Evolutionary conservation across 2,329 filamentous ascomycete species (phyloP), one percentile per base, ranked within the genome.

Genomic region (Botrytis elliptica): DNA sequence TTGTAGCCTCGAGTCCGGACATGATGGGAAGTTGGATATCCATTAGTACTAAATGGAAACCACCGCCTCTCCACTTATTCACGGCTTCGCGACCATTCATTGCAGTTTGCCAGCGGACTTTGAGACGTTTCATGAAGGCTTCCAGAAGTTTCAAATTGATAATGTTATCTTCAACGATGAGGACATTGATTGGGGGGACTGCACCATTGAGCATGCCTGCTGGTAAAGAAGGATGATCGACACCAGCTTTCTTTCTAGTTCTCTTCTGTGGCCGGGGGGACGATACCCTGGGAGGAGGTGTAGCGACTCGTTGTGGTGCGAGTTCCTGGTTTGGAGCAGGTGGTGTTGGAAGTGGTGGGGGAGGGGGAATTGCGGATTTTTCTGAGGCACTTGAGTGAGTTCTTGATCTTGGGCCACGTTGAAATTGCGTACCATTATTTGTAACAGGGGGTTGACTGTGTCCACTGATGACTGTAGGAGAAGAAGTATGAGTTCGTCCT

Each of bases 81-180:
- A 98, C 94, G 2, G 96, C 96, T 77, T 98, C 95, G 76, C 91
- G 90, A 38, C 96, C 96, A 81, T 98, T 97, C 87, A 97, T 94
- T 55, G 96, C 96, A n/a, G 94, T 97, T 83, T 96, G 92, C 94
- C 95, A 98, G 49, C 96, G 90, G 10, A 99, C 96, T 81, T 97
- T 98, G 68, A 99, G 87, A 67, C 94, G 88, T 84, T 98, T 97
- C 86, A 98, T 95, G 80, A 99, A 97, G 1, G 95, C 94, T 81
- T 98, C 95, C 52, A 99, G 86, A 16, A 99, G 90, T 80, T 94
- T 93, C 77, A 98, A 85, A 81, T 98, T 99, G 87, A 99, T 98
- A 76, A 96, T 94, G 82, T 99, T 99, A 84, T 99, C 96, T 84
- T 99, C 96, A 22, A 99, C 96, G 75, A 99, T 97, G 62, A 99